Conservation (phyloP, 805 yeast species). For the Pichia scutulata region DNA sequence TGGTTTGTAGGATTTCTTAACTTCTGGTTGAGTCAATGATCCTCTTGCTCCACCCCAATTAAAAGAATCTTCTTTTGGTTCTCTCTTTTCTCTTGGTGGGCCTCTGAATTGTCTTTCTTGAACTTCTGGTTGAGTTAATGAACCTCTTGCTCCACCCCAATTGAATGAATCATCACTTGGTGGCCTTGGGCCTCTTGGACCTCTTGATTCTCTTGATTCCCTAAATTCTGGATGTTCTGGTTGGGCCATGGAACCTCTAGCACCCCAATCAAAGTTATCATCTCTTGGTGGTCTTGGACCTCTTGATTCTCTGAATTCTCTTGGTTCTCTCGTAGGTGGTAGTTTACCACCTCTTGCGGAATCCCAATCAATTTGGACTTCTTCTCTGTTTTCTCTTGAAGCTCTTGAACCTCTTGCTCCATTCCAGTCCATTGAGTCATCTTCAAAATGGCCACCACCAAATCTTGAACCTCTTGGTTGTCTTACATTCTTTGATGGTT, state of each 20-base stretch:
- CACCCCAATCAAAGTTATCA: constrained; percentile 40
- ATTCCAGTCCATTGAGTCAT: constrained; percentile 54
- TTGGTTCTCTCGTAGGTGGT: constrained; percentile 18
- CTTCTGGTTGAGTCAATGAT: constrained; percentile 15
- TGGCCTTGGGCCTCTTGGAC: constrained; percentile 32
- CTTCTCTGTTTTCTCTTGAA: constrained; percentile 11
- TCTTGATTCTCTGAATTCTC: constrained; percentile 19
- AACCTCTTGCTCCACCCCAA: constrained; percentile 45
- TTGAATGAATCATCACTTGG: constrained; percentile 39
- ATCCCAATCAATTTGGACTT: constrained; percentile 55
- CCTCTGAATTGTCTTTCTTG: constrained; percentile 10
- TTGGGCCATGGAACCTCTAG: constrained; percentile 19
- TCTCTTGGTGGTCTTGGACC: constrained; percentile 19
- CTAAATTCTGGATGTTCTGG: constrained; percentile 14
- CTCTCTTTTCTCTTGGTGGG: constrained; percentile 12
- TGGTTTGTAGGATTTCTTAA: constrained; percentile 27
- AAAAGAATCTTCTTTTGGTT: constrained; percentile 34
- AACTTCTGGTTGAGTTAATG: constrained; percentile 46
- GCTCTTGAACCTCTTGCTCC: constrained; percentile 35
- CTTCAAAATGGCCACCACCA: constrained; percentile 7
- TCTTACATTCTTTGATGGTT: constrained; percentile 41
- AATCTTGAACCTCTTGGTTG: constrained; percentile 16
- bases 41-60: constrained; percentile 53
- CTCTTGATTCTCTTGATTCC: constrained; percentile 26
- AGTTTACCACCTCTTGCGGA: constrained; percentile 32